Conservation (phyloP, 1,284 basidiomycete genomes). For the Paramarasmius palmivorus region DNA sequence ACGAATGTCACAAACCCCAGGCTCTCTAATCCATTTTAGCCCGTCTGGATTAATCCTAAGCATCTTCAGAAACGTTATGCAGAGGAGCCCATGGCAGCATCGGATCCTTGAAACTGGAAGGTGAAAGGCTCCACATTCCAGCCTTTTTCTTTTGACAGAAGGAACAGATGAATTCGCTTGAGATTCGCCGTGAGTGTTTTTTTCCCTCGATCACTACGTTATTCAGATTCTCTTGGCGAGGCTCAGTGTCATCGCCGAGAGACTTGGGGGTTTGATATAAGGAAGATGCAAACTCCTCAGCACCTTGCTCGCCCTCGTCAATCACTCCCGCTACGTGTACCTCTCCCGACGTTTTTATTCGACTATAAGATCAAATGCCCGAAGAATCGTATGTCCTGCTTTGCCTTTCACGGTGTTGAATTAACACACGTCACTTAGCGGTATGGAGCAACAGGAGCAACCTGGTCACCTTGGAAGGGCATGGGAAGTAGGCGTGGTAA, state of each 20-base stretch:
- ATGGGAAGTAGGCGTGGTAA: slow-evolving; percentile 1
- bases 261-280: not conserved
- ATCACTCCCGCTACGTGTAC: not conserved
- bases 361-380: too few relatives aligned
- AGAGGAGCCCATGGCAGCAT: too few relatives aligned
- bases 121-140: too few relatives aligned
- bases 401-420: not conserved
- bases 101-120: too few relatives aligned
- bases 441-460: not conserved
- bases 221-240: not conserved
- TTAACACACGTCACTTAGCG: not conserved
- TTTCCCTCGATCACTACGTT: not conserved
- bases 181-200: not conserved
- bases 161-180: too few relatives aligned
- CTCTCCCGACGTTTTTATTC: not conserved
- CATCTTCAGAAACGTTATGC: too few relatives aligned
- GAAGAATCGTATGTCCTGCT: too few relatives aligned
- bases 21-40: too few relatives aligned
- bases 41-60: too few relatives aligned
- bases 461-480: not conserved
- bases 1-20: too few relatives aligned
- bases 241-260: not conserved
- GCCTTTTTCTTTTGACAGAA: too few relatives aligned
- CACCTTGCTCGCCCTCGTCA: not conserved
- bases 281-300: not conserved